Evolutionary conservation across 495 filamentous ascomycete species (phyloP), one percentile per base, ranked within the genome.

Genomic region (Podospora pseudoanserina): DNA sequence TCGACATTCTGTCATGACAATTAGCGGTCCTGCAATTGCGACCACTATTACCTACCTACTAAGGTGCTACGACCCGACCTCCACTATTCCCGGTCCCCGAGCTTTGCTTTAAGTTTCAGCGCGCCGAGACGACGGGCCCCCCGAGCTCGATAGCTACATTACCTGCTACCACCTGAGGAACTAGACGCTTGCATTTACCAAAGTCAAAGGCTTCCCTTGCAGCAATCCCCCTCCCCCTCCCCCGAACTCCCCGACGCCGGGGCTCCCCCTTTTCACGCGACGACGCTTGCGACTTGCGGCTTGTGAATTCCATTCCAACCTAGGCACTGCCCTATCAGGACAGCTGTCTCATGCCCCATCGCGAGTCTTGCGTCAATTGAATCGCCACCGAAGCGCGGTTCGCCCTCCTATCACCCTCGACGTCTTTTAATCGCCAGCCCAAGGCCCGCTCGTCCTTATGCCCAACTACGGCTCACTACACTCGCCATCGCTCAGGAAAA

Each of bases 401-500:
- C 66, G 27, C 64, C 53, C 53, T 15, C 53, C 55, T 27, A 28
- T 32, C 23, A 28, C 23, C 27, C 59, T 27, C 23, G 20, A 19
- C 23, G 58, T 63, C 27, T 63, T 56, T 55, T 67, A 70, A 49
- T 32, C 66, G 59, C 56, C 60, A 64, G 60, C 63, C 67, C 56
- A 32, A 65, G 70, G 67, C 68, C 57, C 59, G 39, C 63, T 71
- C 67, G 69, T 69, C 79, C 83, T 77, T 84, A 91, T 91, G 89
- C 88, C 88, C 79, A 84, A 85, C 68, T 91, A 91, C 89, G 86
- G 86, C 72, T 90, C 89, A 75, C 80, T 89, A 67, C 81, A 85
- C 72, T 91, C 91, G 73, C 89, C 90, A 68, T 92, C 92, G 68
- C 79, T 93, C 71, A 86, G 83, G 79, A 94, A 94, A 87, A 94